Conservation (phyloP, 495 filamentous ascomycete species). For the Podospora bellae-mahoneyi region DNA sequence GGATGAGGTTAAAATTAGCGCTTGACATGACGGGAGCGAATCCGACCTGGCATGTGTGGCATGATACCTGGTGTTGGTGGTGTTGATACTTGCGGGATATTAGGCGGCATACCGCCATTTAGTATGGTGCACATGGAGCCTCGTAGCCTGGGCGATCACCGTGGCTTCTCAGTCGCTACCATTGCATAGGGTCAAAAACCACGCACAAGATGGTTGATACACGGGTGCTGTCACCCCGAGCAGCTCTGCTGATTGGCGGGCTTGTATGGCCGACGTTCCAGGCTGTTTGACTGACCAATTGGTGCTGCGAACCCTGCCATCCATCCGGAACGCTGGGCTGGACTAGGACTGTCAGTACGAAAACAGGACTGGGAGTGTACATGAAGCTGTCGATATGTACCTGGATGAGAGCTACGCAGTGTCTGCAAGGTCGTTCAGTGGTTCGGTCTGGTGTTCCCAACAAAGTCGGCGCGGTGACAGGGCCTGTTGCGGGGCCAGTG, state of each 20-base stretch:
- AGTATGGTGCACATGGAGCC: not conserved
- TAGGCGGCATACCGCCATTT: not conserved
- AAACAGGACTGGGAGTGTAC: not conserved
- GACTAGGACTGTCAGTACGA: not conserved
- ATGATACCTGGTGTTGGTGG: too few species aligned
- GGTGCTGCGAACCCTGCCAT: not conserved
- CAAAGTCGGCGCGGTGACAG: not conserved
- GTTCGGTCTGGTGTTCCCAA: not conserved
- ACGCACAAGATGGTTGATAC: not conserved
- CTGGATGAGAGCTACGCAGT: not conserved
- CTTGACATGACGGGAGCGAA: not conserved
- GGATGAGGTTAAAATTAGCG: not conserved
- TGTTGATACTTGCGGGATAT: not conserved
- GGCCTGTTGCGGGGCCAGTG: not conserved
- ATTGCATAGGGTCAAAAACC: not conserved
- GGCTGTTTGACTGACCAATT: not conserved
- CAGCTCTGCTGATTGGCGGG: slow-evolving; percentile 4
- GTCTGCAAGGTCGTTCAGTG: not conserved
- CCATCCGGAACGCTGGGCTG: slow-evolving; percentile 1
- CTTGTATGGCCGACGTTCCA: not conserved
- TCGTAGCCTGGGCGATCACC: not conserved
- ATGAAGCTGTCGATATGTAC: not conserved
- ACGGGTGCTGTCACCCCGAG: not conserved
- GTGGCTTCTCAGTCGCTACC: not conserved
- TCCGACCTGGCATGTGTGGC: too few species aligned